Evolutionary conservation across 768 basidiomycete genomes (phyloP).

Genomic region (Favolaschia claudopus): DNA sequence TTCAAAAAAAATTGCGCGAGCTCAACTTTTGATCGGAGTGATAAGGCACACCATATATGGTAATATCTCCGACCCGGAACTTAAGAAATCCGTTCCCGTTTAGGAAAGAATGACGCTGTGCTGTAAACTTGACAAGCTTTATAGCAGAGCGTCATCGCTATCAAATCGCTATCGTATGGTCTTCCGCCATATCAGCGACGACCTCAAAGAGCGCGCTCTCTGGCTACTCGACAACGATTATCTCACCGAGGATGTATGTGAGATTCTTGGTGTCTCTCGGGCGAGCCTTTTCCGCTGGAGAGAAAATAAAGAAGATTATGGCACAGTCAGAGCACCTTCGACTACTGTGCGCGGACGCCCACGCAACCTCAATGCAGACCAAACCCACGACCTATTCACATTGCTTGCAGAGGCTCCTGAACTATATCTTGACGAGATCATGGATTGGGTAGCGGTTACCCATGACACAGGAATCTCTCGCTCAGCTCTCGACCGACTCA

Average conservation of each 20-base stretch:
- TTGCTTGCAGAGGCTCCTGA: constrained; percentile 23
- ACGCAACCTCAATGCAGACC: constrained; percentile 5
- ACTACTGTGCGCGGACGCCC: constrained; percentile 4
- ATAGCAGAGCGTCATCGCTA: no score
- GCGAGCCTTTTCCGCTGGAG: constrained; percentile 1
- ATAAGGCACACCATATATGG: no score
- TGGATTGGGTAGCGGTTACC: constrained; percentile 29
- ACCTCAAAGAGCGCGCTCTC: constrained; percentile 7
- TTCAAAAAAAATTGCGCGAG: no score
- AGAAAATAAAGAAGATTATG: neutral
- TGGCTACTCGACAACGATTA: constrained; percentile 7
- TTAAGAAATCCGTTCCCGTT: no score
- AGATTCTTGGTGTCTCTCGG: constrained; percentile 10
- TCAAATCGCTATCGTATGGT: no score
- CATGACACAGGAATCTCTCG: constrained; percentile 25
- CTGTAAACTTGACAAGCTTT: no score
- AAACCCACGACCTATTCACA: constrained; percentile 13
- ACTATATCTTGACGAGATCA: constrained; percentile 32
- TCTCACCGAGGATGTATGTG: neutral
- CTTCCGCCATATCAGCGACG: constrained; percentile 4
- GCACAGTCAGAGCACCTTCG: neutral
- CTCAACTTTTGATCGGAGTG: no score
- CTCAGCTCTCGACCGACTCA: constrained; percentile 16
- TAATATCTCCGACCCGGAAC: no score
- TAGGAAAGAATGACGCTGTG: no score